phyloP scores from a whole-genome alignment of 228 moss, liverwort and hornwort genomes.

The Sphagnum magellanicum region DNA sequence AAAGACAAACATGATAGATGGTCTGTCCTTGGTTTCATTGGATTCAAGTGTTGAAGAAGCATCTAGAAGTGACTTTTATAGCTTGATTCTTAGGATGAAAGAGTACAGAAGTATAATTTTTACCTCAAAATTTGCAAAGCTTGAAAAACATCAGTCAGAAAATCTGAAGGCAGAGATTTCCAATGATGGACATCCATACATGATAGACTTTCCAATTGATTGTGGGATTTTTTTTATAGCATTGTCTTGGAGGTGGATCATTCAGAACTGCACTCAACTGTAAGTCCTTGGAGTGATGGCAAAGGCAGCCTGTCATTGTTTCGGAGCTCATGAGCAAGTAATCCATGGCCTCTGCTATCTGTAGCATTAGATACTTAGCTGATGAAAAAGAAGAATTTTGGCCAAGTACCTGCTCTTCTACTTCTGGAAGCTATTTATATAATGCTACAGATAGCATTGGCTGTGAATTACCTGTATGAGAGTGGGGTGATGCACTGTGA shows the following conservation, averaged over 20 bases:
- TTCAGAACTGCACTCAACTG: constrained; percentile 33
- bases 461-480: constrained; percentile 44
- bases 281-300: constrained; percentile 37
- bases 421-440: constrained; percentile 31
- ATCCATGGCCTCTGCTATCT: neutral
- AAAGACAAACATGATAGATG: too few relatives aligned
- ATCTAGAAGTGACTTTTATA: too few relatives aligned
- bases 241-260: constrained; percentile 15
- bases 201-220: too few relatives aligned
- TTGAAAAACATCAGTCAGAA: too few relatives aligned
- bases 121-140: too few relatives aligned
- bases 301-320: constrained; percentile 25
- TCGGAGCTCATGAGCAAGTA: constrained; percentile 28
- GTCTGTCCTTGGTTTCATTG: too few relatives aligned
- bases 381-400: constrained; percentile 6
- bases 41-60: too few relatives aligned
- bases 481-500: constrained; percentile 23
- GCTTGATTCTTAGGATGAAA: too few relatives aligned
- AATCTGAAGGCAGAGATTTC: too few relatives aligned
- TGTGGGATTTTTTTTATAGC: too few relatives aligned
- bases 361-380: constrained; percentile 10
- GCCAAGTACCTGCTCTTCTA: constrained; percentile 8
- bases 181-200: too few relatives aligned
- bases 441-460: constrained; percentile 32
- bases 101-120: too few relatives aligned